A percentile compares a stretch with the other conserved stretches of the same genome.
These are phyloP conservation scores for Debaryomyces sp. DNA, from an alignment of 1,139 yeast species.

Conservation along the genomic window DNA sequence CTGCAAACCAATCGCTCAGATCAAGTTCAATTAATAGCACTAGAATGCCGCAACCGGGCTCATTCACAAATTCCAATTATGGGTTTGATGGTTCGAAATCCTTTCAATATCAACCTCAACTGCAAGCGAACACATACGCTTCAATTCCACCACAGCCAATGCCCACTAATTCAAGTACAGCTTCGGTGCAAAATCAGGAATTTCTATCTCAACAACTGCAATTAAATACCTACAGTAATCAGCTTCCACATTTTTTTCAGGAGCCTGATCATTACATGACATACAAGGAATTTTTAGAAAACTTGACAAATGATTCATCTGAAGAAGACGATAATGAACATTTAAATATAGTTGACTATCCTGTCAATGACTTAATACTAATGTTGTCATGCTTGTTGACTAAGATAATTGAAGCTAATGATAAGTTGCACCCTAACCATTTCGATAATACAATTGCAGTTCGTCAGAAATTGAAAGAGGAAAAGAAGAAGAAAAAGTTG, in stretches of 20 bases:
- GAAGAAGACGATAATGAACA: constrained; percentile 46
- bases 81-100: constrained; percentile 2
- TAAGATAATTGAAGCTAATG: constrained; percentile 92
- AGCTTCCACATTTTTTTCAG: constrained; percentile 1
- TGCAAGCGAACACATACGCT: neutral
- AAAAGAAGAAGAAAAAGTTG: constrained; percentile 30
- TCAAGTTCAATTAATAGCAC: constrained; percentile 8
- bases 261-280: constrained; percentile 52
- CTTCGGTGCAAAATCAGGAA: neutral
- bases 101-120: constrained; percentile 5
- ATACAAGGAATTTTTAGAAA: constrained; percentile 43
- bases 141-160: neutral
- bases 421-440: constrained; percentile 74
- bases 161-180: neutral
- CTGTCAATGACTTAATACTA: constrained; percentile 74
- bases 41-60: neutral
- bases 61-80: neutral
- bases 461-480: constrained; percentile 47
- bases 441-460: constrained; percentile 55
- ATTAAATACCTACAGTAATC: neutral
- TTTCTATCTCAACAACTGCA: neutral
- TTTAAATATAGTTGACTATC: constrained; percentile 79
- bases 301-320: constrained; percentile 28
- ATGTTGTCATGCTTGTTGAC: constrained; percentile 87
- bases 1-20: constrained; percentile 13